Base-by-base conservation (phyloP, 2,329 filamentous ascomycete genomes). In the Pseudogymnoascus sp. region DNA sequence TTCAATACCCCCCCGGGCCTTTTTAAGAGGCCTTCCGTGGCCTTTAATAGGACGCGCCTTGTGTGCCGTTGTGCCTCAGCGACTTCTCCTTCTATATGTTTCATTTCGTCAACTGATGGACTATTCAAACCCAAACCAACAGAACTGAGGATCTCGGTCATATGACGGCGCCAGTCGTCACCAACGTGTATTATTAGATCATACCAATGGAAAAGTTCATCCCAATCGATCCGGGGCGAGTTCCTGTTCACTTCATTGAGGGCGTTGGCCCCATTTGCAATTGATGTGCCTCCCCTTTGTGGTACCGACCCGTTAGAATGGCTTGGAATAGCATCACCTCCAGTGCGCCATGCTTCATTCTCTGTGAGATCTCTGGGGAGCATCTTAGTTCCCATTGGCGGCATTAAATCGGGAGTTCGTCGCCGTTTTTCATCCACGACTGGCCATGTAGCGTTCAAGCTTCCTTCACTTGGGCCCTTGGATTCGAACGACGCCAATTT, bases 311-410 rank as follows among this genome's bases (percentile, higher is more conserved):
- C 73, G 70, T 66, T 70, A 59, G 62, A 69, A 61, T 60, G 77
- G 74, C 37, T 79, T 73, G 62, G 70, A 69, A 69, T 82, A 50
- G 66, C 64, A 78, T 66, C 64, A 59, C 81, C 81, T 1, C 87
- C 89, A 56, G 87, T 86, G 89, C 90, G 93, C 90, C 89, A 93
- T 6, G 83, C 84, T 2, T 89, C 90, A 70, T 94, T 94, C 71
- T 94, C 90, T 0, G 87, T 88, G 67, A 92, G 80, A 69, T 92
- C 84, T 2, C 89, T 90, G 5, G 92, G 77, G 18, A 93, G 77
- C 4, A 89, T 82, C 70, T 92, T 94, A 0, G 88, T 84, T 71
- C 94, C 90, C 18, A 92, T 75, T 60, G 90, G 86, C 37, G 81
- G 81, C 3, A 85, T 74, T 10, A 67, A 63, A 4, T 65, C 65